phyloP scores from a whole-genome alignment of 371 early-diverging fungal genomes.

The Fennellomyces sp. region DNA sequence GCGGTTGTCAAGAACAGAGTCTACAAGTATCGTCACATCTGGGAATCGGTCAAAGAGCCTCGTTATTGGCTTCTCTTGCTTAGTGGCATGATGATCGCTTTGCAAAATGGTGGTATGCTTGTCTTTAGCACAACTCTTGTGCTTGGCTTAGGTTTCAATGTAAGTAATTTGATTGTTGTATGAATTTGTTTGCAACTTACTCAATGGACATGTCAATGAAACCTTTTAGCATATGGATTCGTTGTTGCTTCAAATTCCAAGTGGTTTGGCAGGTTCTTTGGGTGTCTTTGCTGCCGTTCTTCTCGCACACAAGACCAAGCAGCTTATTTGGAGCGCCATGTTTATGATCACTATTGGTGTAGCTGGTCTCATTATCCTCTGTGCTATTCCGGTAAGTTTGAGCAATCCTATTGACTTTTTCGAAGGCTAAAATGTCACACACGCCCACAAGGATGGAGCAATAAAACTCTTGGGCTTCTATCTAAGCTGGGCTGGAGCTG shows the following conservation, averaged over 20 bases:
- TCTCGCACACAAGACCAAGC: conserved; percentile 8
- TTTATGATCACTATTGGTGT: conserved; percentile 12
- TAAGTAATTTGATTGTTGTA: conserved; percentile 9
- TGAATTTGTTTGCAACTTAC: neutral
- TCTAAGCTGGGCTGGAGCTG: conserved; percentile 24
- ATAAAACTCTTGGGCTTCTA: conserved; percentile 31
- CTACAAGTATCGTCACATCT: conserved; percentile 28
- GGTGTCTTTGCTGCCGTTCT: conserved; percentile 9
- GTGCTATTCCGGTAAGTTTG: conserved; percentile 33
- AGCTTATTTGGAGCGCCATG: conserved; percentile 7
- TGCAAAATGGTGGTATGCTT: conserved; percentile 39
- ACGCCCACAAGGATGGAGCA: too few species aligned
- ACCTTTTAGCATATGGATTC: conserved; percentile 20
- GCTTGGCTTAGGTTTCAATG: conserved; percentile 30
- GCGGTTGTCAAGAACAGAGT: conserved; percentile 25
- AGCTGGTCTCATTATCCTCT: conserved; percentile 27
- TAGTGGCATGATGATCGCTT: conserved; percentile 20
- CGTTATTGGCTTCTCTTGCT: conserved; percentile 28
- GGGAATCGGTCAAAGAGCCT: conserved; percentile 30
- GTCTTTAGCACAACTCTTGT: conserved; percentile 28
- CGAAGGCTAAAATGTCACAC: too few species aligned
- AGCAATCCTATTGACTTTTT: too few species aligned
- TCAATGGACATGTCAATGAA: too few species aligned
- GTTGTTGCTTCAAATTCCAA: conserved; percentile 23
- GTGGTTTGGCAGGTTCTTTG: conserved; percentile 11